Evolutionary conservation across 208 protist genomes (phyloP), one percentile per base, ranked within the genome.

Genomic region (Trypanosoma lewisi): DNA sequence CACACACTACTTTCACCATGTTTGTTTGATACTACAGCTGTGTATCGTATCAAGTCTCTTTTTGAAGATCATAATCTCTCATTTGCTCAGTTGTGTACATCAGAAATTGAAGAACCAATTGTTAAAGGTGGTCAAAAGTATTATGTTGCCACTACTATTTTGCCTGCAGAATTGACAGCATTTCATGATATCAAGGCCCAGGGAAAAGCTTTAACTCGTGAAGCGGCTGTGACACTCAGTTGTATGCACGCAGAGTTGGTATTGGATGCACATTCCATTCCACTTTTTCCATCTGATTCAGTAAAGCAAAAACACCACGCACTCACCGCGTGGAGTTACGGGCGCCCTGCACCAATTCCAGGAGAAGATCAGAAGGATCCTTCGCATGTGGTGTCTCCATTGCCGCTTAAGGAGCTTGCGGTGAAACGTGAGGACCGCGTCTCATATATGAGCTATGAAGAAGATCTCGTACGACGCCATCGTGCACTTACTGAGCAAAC

Each of bases 171-270:
- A 42, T 17, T 78, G 4, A 78, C 60, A 30, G 63, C 62, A 17
- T 64, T 72, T 51, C 51, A 25, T 45, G 57, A 69, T 12, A 56
- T 91, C 7, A 62, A 78, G 21, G 90, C 87, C 21, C 51, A 77
- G 34, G 90, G 90, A 39, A 96, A 91, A 47, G 90, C 87, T 5
- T 65, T 62, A 19, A 70, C 58, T 17, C 66, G 72, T 21, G 70
- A 85, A 28, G 62, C 62, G 4, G 80, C 90, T 16, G 73, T 91
- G 25, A 61, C 69, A 63, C 77, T 96, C 0, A 87, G 87, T 19
- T 84, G 79, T 70, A 96, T 96, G 90, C 90, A 96, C 60, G 87
- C 87, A 0, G 90, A 96, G 55, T 77, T 96, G n/a, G 53, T 91
- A 3, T 60, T 96, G 3, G 90, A 96, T 70, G 71, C 76, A 17